Evolutionary conservation across 2,329 filamentous ascomycete species (phyloP), one percentile per base, ranked within the genome.

Genomic region (Xylariaceae sp.): DNA sequence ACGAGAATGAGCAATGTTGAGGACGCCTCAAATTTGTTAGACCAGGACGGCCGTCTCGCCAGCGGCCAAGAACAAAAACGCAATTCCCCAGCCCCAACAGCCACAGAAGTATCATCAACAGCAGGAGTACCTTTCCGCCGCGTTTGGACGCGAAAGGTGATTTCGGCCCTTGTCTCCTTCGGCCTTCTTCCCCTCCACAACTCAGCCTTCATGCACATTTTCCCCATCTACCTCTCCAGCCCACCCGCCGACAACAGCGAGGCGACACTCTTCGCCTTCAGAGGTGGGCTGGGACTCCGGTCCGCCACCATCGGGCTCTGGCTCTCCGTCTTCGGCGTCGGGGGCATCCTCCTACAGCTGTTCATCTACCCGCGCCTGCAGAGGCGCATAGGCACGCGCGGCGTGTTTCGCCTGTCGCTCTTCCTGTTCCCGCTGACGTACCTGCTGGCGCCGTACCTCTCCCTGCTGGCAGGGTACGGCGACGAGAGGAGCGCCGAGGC

Each of bases 191-290:
- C 78, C 32, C 69, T 81, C 44, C 79, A 83, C 60, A 74, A 80
- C 56, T 74, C 71, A 40, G 73, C 78, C 14, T 83, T 82, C 60
- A 75, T 77, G 52, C 69, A 76, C 31, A 69, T 83, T 33, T 79
- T 76, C 51, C 78, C 78, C 19, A 68, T 81, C 16, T 81, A 80
- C 57, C 65, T 83, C 29, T 78, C 78, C 7, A 74, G 73, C 2
- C 57, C 59, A 1, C 71, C 74, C 0, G 70, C 73, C 13, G 68
- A 63, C 24, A 56, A 46, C 49, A 51, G 56, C 50, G 52, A 57
- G 51, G 46, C 55, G 44, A 52, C 63, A 36, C 16, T 69, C 28
- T 64, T 73, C 50, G 61, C 69, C 42, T 81, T 82, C 55, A 67
- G 70, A 12, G 76, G 77, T 24, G 78, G 78, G 2, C 66, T 83